Conservation (phyloP, 208 protist genomes). For the Wallacemonas sp. region DNA sequence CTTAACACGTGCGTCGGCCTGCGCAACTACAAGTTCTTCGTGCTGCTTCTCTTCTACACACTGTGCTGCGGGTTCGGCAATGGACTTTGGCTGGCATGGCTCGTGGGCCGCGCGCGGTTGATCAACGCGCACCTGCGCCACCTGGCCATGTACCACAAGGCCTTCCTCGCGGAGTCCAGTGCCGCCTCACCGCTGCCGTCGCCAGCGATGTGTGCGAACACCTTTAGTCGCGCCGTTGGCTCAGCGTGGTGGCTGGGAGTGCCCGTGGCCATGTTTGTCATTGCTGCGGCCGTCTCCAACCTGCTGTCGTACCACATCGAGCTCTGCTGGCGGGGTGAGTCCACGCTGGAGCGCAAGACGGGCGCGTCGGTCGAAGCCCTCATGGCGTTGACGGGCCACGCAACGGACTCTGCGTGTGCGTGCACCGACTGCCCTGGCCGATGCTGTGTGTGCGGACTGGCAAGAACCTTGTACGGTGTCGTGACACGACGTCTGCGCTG, state of each 20-base stretch:
- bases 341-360: conserved; percentile 42
- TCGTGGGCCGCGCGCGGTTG: background rate
- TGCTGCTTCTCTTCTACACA: conserved; percentile 67
- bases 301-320: conserved; percentile 43
- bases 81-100: conserved; percentile 11
- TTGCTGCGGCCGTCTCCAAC: conserved; percentile 16
- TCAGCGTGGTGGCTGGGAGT: conserved; percentile 28
- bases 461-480: background rate
- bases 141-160: background rate
- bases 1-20: conserved; percentile 77
- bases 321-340: conserved; percentile 37
- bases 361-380: conserved; percentile 21
- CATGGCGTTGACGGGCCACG: background rate
- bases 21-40: conserved; percentile 85
- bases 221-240: background rate
- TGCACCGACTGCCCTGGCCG: background rate
- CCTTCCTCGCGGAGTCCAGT: background rate
- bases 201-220: background rate
- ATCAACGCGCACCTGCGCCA: background rate
- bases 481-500: background rate
- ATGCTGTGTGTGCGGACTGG: background rate
- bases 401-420: too few species aligned
- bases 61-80: conserved; percentile 29
- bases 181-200: background rate
- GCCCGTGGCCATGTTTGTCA: conserved; percentile 19